phyloP scores from a whole-genome alignment of 257 asterid species.

The Primulina eburnea region DNA sequence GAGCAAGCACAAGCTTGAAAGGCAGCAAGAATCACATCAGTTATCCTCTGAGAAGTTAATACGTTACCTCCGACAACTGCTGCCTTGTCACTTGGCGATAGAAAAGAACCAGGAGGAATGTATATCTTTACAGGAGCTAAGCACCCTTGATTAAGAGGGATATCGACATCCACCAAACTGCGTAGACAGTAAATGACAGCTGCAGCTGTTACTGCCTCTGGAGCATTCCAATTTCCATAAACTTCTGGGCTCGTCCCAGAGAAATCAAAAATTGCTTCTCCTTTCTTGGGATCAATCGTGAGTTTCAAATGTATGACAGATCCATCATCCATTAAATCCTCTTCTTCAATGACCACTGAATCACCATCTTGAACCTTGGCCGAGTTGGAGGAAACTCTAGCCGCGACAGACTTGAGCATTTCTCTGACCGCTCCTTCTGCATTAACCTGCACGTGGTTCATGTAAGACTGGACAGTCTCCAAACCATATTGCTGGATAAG shows the following conservation, averaged over 20 bases:
- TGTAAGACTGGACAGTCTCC: slow-evolving; percentile 83
- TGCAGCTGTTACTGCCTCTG: slow-evolving; percentile 94
- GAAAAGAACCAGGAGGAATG: slow-evolving; percentile 81
- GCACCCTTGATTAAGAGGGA: slow-evolving; percentile 96
- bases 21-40: slow-evolving; percentile 89
- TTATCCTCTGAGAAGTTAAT: slow-evolving; percentile 84
- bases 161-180: slow-evolving; percentile 79
- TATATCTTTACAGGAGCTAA: slow-evolving; percentile 79
- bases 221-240: slow-evolving; percentile 98
- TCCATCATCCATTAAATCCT: slow-evolving; percentile 95
- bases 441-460: slow-evolving; percentile 84
- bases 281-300: slow-evolving; percentile 53
- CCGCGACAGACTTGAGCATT: slow-evolving; percentile 87
- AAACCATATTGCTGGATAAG: slow-evolving; percentile 87
- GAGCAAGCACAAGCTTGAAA: slow-evolving; percentile 94
- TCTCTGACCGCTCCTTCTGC: slow-evolving; percentile 94
- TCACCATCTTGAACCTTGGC: slow-evolving; percentile 32
- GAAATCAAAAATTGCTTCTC: slow-evolving; percentile 88
- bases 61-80: slow-evolving; percentile 98
- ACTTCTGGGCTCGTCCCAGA: slow-evolving; percentile 95
- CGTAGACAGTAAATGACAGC: slow-evolving; percentile 94
- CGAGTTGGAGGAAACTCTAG: slow-evolving; percentile 37
- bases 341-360: slow-evolving; percentile 68
- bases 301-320: slow-evolving; percentile 79
- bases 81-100: slow-evolving; percentile 87